Evolutionary conservation across 2,329 filamentous ascomycete species (phyloP).

Genomic region (Fusarium sublunatum): DNA sequence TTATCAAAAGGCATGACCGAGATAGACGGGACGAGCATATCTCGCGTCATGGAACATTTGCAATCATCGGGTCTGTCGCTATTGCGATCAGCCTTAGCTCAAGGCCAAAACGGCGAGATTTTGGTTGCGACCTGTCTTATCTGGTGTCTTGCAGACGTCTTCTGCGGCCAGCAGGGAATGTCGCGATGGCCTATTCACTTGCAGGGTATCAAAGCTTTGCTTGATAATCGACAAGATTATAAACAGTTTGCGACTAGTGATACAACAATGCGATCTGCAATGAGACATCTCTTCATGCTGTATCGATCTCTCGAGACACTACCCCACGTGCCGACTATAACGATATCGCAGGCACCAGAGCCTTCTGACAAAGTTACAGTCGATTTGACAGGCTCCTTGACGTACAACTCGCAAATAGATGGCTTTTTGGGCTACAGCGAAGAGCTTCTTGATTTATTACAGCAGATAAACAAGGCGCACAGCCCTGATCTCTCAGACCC

Average conservation of each 20-base stretch:
- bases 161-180: conserved; percentile 38
- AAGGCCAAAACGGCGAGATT: conserved; percentile 40
- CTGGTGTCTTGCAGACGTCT: conserved; percentile 47
- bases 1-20: conserved; percentile 39
- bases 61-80: conserved; percentile 43
- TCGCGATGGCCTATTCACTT: conserved; percentile 44
- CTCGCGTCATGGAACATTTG: conserved; percentile 39
- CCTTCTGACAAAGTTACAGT: rapidly evolving
- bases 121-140: conserved; percentile 46
- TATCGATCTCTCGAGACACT: conserved; percentile 46
- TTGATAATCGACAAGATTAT: conserved; percentile 18
- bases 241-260: not conserved
- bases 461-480: conserved; percentile 35
- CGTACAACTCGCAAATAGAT: conserved; percentile 35
- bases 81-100: conserved; percentile 37
- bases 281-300: conserved; percentile 46
- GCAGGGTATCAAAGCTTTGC: conserved; percentile 42
- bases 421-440: conserved; percentile 48
- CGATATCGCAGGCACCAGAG: not conserved
- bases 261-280: conserved; percentile 23
- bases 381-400: rapidly evolving
- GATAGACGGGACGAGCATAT: conserved; percentile 39
- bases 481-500: not conserved
- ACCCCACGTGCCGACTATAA: conserved; percentile 37
- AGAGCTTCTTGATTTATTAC: conserved; percentile 42